Evolutionary conservation across 345 rosid genomes (phyloP), one percentile per base, ranked within the genome.

Genomic region (Gossypium arboreum): DNA sequence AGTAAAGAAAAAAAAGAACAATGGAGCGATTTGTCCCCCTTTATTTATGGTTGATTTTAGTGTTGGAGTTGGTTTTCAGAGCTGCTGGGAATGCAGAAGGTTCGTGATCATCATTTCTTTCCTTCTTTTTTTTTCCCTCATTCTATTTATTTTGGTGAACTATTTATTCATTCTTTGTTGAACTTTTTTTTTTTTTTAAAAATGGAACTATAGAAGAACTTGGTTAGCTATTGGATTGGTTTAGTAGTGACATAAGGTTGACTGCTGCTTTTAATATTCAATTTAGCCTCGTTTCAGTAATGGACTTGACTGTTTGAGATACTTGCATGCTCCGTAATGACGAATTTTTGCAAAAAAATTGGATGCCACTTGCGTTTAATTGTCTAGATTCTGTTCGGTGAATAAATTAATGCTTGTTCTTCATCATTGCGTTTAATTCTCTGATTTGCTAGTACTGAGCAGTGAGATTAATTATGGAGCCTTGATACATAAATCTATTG

Each of bases 11-110:
- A 47, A 22, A 60, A 60, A 41, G 13, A 20, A 8, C 59, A 39
- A 79, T 79, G 84, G 77, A 76, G 73, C 75, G 81, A 78, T 59
- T 59, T 77, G 79, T 83, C 71, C 83, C 83, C 78, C 77, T 81
- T 66, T 79, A 82, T 72, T 73, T 85, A 20, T 81, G 85, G 79
- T 71, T 88, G 27, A 70, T 87, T 81, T 76, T 87, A 59, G 82
- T 85, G 73, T 79, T 83, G 67, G 80, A 77, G 76, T 80, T 85
- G 75, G 74, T 86, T 73, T 75, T 79, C 68, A 83, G 86, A 76
- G 89, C 83, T 51, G 45, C 87, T 2, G 87, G 89, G 68, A 93
- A 93, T 85, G 81, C 84, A 10, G 98, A 93, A 88, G 98, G 97
- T 93, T 45, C 27, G 74, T 11, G 29, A 16, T 51, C 25, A 16